These are phyloP conservation scores for Nicotiana otophora DNA, from an alignment of 257 asterid species.

Conservation along the genomic window DNA sequence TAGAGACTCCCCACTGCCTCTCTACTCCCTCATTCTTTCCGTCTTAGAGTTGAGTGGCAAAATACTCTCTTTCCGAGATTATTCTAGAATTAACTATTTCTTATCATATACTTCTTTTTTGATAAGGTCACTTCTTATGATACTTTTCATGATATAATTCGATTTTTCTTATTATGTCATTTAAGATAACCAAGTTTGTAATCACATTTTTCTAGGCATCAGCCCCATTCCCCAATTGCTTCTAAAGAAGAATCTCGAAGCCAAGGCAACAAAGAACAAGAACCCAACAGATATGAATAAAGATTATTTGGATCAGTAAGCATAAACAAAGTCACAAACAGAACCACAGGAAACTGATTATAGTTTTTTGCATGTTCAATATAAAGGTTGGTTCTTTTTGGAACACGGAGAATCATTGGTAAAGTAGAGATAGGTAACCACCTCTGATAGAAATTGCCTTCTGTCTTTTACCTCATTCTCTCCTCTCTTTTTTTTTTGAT, in stretches of 20 bases:
- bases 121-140: too few species aligned
- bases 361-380: not conserved
- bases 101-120: too few species aligned
- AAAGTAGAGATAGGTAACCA: not conserved
- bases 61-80: too few species aligned
- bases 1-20: not conserved
- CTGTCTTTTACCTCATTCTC: not conserved
- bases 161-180: too few species aligned
- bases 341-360: not conserved
- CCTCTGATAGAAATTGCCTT: not conserved
- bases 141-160: too few species aligned
- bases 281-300: not conserved
- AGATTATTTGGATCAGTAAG: not conserved
- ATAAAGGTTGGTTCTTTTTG: not conserved
- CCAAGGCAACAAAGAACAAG: not conserved
- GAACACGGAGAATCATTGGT: not conserved
- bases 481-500: not conserved
- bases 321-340: not conserved
- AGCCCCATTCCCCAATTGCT: not conserved
- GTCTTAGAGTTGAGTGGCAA: not conserved
- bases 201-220: not conserved
- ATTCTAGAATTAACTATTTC: too few species aligned
- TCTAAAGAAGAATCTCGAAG: not conserved
- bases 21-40: not conserved
- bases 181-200: too few species aligned